These are phyloP conservation scores for Coprinopsis marcescibilis DNA, from an alignment of 768 basidiomycete genomes.

Conservation along the genomic window DNA sequence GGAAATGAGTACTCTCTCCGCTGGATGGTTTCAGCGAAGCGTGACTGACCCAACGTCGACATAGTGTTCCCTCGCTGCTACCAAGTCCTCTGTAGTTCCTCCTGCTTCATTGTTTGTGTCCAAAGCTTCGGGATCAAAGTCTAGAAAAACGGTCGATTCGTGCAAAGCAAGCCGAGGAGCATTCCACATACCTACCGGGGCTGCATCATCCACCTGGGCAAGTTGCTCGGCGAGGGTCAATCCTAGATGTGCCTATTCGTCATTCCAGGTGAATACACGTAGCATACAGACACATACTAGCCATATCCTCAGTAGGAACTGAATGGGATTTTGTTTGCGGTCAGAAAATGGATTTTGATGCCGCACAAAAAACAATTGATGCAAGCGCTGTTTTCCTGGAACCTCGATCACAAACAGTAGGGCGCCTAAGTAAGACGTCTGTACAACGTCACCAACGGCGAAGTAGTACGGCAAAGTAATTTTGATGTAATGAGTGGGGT, in stretches of 20 bases:
- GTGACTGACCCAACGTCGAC: slow-evolving; percentile 70
- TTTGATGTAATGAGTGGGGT: too few species aligned
- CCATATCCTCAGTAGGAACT: not conserved
- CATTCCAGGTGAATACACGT: not conserved
- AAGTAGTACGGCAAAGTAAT: too few species aligned
- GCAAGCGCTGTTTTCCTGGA: not conserved
- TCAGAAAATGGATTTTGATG: not conserved
- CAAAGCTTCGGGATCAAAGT: slow-evolving; percentile 72
- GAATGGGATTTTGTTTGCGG: too few species aligned
- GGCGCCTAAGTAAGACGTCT: not conserved
- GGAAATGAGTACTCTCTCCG: not conserved
- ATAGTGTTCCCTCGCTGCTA: slow-evolving; percentile 65
- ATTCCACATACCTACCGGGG: slow-evolving; percentile 55
- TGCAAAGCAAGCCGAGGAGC: not conserved
- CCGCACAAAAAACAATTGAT: not conserved
- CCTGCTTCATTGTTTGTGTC: slow-evolving; percentile 46
- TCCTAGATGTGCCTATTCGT: slow-evolving; percentile 23
- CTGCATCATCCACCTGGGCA: slow-evolving; percentile 66
- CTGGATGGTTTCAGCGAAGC: too few species aligned
- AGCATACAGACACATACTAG: not conserved
- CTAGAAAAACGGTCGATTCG: slow-evolving; percentile 26
- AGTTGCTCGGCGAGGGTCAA: slow-evolving; percentile 76
- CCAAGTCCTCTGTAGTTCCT: slow-evolving; percentile 31
- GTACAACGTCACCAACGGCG: too few species aligned
- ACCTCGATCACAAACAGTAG: not conserved